Evolutionary conservation across 108 stramenopile species (phyloP), one percentile per base, ranked within the genome.

Genomic region (Cyclotella baltica): DNA sequence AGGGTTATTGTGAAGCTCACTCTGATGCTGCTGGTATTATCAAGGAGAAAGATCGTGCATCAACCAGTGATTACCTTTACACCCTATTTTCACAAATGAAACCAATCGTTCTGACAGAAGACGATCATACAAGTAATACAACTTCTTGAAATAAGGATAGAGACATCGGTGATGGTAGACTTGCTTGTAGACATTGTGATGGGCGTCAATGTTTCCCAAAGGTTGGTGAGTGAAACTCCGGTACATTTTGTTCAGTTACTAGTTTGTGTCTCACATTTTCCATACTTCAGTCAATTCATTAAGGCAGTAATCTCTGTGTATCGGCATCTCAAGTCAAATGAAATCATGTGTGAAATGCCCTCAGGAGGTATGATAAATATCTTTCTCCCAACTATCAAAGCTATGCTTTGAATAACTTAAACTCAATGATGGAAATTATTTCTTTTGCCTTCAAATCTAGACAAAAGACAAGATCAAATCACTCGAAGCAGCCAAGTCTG

Each of bases 171-270:
- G 88, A 90, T 62, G 88, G 83, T 25, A 90, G 92, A 62, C 53
- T 93, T 0, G 89, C 90, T 18, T 93, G 92, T 58, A 85, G 73
- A 33, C 86, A 88, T 29, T 93, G 92, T 71, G 85, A 90, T n/a
- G 92, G 92, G 18, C 52, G 5, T 88, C 90, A 16, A 61, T 89
- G 6, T 93, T 89, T 33, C 88, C 90, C 72, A 87, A 90, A 13
- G 89, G 59, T 13, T 18, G 59, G 59, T 61, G 33, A 61, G 59
- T 25, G 25, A n/a, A 48, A 4, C n/a, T n/a, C 19, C 6, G 47
- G 18, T 48, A 1, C 1, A 25, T 56, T 33, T 33, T 31, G 1
- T 16, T 2, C 31, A 61, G 31, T 3, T 33, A 15, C 33, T 56
- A 25, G 22, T 27, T 56, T 5, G 11, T 10, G 55, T 33, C 20